A percentile compares a stretch with the other conserved stretches of the same genome.
Conservation (phyloP, 768 basidiomycete genomes). For the Mycena albidolilacea region DNA sequence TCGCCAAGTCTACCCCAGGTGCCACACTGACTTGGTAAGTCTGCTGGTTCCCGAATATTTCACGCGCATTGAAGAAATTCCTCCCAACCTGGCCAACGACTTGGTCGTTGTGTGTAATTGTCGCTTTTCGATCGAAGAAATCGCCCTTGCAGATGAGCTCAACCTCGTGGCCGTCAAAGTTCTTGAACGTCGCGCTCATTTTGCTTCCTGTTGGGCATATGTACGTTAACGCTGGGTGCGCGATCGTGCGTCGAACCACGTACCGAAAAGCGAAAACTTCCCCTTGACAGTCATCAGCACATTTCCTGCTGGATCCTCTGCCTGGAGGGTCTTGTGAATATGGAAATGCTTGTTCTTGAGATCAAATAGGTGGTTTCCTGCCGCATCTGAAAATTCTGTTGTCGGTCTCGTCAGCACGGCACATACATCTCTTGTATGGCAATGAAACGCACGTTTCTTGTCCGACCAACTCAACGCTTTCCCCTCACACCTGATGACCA, state of each 20-base stretch:
- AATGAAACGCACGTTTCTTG: constrained; percentile 25
- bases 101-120: neutral
- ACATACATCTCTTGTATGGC: constrained; percentile 1
- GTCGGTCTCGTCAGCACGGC: constrained; percentile 8
- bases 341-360: constrained; percentile 24
- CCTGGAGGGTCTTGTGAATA: constrained; percentile 3
- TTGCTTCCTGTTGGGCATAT: constrained; percentile 3
- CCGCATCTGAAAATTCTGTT: constrained; percentile 17
- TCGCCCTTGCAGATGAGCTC: neutral
- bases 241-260: neutral
- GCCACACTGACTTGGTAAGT: neutral
- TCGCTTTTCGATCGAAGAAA: neutral
- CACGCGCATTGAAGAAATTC: neutral
- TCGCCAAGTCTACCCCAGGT: neutral
- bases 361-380: constrained; percentile 19
- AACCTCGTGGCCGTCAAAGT: neutral
- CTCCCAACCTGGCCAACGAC: neutral
- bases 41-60: neutral
- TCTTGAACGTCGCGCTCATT: constrained; percentile 5
- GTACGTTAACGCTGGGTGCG: constrained; percentile 7
- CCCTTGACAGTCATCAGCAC: constrained; percentile 19
- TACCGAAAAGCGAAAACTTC: constrained; percentile 3
- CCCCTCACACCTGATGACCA: constrained; percentile 10
- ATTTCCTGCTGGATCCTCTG: constrained; percentile 17
- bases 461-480: constrained; percentile 23